phyloP scores from a whole-genome alignment of 2,329 filamentous ascomycete genomes.

The Cladosporium halotolerans region DNA sequence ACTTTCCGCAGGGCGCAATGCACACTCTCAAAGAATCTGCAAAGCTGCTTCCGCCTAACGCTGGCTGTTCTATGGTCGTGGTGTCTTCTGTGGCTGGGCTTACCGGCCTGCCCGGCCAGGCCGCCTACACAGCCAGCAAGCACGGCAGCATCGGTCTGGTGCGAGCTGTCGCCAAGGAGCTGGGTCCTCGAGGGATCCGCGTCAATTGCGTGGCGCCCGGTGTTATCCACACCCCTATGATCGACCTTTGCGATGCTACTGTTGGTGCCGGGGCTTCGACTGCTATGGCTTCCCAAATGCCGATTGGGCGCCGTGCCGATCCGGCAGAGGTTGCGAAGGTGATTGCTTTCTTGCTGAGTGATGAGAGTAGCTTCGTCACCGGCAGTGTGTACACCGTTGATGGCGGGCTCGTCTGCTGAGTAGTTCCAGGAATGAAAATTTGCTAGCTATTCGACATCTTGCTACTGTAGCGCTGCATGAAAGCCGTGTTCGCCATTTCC shows the following conservation, averaged over 20 bases:
- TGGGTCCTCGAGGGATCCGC: constrained; percentile 43
- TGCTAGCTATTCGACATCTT: too few relatives aligned
- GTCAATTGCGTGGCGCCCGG: constrained; percentile 54
- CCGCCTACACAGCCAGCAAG: constrained; percentile 41
- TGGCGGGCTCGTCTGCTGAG: constrained; percentile 28
- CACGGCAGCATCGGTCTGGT: constrained; percentile 44
- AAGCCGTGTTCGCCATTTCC: too few relatives aligned
- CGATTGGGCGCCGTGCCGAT: constrained; percentile 15
- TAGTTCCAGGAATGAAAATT: not conserved
- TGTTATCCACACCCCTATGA: constrained; percentile 44
- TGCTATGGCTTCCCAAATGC: constrained; percentile 1
- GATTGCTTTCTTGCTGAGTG: constrained; percentile 43
- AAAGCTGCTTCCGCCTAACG: constrained; percentile 29
- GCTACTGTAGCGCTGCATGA: too few relatives aligned
- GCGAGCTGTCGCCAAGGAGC: constrained; percentile 45
- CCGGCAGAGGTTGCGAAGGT: constrained; percentile 38
- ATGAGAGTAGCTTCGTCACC: constrained; percentile 42
- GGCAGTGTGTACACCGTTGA: constrained; percentile 42
- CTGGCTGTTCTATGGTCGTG: constrained; percentile 44
- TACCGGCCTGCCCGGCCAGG: constrained; percentile 30
- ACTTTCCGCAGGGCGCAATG: constrained; percentile 35
- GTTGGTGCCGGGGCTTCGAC: not conserved
- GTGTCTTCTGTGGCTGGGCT: constrained; percentile 42
- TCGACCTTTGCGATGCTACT: not conserved
- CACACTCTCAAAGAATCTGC: constrained; percentile 44